phyloP scores from a whole-genome alignment of 164 flowering plant species.

The Umbellularia californica region DNA sequence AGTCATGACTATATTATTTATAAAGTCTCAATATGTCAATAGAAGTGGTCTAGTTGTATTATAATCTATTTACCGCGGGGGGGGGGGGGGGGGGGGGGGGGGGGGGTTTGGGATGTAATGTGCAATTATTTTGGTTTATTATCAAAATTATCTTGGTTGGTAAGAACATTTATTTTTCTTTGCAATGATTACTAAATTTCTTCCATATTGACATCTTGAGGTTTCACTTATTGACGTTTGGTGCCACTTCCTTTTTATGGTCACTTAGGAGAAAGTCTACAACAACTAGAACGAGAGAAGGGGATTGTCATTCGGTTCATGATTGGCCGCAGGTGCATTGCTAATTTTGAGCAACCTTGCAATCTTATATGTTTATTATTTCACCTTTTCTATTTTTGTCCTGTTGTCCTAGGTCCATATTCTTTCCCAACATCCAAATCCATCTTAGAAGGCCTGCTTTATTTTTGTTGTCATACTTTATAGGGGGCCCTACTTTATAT shows the following conservation, averaged over 20 bases:
- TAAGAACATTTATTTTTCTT: background rate
- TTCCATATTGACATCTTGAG: background rate
- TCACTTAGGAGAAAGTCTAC: slow-evolving; percentile 70
- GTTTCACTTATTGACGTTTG: background rate
- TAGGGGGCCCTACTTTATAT: background rate
- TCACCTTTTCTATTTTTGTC: background rate
- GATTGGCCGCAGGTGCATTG: slow-evolving; percentile 87
- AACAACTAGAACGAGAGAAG: slow-evolving; percentile 73
- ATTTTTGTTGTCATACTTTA: background rate
- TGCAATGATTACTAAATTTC: background rate
- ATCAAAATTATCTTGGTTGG: background rate
- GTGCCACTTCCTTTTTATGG: background rate
- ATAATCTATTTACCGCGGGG: no score
- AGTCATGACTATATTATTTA: no score
- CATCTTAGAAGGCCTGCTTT: background rate
- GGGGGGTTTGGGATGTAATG: no score
- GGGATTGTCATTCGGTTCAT: slow-evolving; percentile 91
- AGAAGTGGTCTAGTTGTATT: no score
- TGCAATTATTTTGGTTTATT: no score
- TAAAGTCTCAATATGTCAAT: no score
- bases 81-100: background rate
- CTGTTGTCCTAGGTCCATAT: no score
- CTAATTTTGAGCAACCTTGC: background rate
- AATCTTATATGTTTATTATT: background rate
- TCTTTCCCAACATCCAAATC: no score